Percentiles rank a stretch among this genome's conserved stretches.
phyloP scores from a whole-genome alignment of 768 basidiomycete genomes.

The Rossbeevera mucosa region DNA sequence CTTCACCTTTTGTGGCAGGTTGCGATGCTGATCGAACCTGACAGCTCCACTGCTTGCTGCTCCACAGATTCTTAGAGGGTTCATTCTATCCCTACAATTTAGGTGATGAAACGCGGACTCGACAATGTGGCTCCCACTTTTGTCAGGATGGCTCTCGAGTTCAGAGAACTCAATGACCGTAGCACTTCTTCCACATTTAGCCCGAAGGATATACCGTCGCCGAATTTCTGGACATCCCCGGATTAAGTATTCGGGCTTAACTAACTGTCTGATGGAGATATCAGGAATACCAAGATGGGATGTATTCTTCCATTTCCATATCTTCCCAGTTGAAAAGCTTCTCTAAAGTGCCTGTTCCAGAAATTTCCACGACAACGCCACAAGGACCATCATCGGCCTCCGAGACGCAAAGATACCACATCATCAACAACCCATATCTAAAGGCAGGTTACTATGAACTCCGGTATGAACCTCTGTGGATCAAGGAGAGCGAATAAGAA shows the following conservation, averaged over 20 bases:
- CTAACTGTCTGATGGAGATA: constrained; percentile 52
- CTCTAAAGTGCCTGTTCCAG: constrained; percentile 67
- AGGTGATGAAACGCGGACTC: constrained; percentile 80
- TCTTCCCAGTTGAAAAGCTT: constrained; percentile 59
- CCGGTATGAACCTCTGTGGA: constrained; percentile 30
- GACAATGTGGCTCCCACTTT: constrained; percentile 91
- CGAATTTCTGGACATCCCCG: constrained; percentile 93
- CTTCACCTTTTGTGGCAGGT: constrained; percentile 74
- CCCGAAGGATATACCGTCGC: constrained; percentile 91
- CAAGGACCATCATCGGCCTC: constrained; percentile 85
- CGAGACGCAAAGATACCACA: constrained; percentile 71
- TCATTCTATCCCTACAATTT: constrained; percentile 88
- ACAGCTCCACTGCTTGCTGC: background rate
- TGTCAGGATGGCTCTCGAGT: constrained; percentile 99
- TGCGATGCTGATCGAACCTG: constrained; percentile 67
- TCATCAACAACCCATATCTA: constrained; percentile 90
- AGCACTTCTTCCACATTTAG: constrained; percentile 85
- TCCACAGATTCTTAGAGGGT: constrained; percentile 84
- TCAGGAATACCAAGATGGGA: constrained; percentile 86
- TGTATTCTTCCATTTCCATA: constrained; percentile 8
- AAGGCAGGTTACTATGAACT: constrained; percentile 71
- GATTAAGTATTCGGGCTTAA: constrained; percentile 26
- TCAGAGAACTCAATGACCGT: constrained; percentile 71
- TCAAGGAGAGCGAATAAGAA: background rate
- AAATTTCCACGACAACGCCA: constrained; percentile 79